These are phyloP conservation scores for Dianthus caryophyllus DNA, from an alignment of 148 eudicot species.

Conservation along the genomic window DNA sequence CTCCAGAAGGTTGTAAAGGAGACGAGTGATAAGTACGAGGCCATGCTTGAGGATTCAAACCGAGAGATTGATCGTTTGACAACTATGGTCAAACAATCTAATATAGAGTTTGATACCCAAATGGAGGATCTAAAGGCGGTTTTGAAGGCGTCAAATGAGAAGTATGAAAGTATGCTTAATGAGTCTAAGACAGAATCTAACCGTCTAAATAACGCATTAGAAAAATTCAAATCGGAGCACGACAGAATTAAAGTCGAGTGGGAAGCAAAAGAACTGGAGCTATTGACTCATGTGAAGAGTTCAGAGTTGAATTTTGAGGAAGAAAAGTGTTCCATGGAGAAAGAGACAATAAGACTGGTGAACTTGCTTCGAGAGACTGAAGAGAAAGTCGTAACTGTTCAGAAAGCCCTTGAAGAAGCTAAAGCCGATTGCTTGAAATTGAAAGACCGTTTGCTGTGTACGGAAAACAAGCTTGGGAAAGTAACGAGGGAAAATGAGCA, in stretches of 20 bases:
- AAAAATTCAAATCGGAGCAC: slow-evolving; percentile 21
- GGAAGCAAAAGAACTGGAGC: slow-evolving; percentile 54
- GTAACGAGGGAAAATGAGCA: slow-evolving; percentile 51
- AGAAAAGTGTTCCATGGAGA: slow-evolving; percentile 58
- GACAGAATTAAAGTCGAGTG: slow-evolving; percentile 30
- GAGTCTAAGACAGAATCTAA: slow-evolving; percentile 33
- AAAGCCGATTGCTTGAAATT: slow-evolving; percentile 61
- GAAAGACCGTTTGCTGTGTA: slow-evolving; percentile 55
- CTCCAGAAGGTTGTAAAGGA: slow-evolving; percentile 59
- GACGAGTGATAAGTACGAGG: slow-evolving; percentile 70
- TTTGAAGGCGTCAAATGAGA: slow-evolving; percentile 41
- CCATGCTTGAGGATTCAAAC: slow-evolving; percentile 73
- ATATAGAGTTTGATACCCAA: slow-evolving; percentile 40
- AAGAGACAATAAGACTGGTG: slow-evolving; percentile 55
- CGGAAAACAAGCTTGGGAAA: slow-evolving; percentile 58
- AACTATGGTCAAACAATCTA: slow-evolving; percentile 37
- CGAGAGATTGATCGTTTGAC: slow-evolving; percentile 55
- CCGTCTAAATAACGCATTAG: slow-evolving; percentile 23
- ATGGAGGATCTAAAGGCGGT: slow-evolving; percentile 43
- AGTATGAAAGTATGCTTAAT: slow-evolving; percentile 38
- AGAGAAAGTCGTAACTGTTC: slow-evolving; percentile 47
- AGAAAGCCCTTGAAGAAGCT: slow-evolving; percentile 66
- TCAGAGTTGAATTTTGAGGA: slow-evolving; percentile 30
- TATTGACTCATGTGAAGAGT: slow-evolving; percentile 40
- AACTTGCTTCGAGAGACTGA: slow-evolving; percentile 56